These are phyloP conservation scores for Nicotiana otophora DNA, from an alignment of 257 asterid species.

Conservation along the genomic window DNA sequence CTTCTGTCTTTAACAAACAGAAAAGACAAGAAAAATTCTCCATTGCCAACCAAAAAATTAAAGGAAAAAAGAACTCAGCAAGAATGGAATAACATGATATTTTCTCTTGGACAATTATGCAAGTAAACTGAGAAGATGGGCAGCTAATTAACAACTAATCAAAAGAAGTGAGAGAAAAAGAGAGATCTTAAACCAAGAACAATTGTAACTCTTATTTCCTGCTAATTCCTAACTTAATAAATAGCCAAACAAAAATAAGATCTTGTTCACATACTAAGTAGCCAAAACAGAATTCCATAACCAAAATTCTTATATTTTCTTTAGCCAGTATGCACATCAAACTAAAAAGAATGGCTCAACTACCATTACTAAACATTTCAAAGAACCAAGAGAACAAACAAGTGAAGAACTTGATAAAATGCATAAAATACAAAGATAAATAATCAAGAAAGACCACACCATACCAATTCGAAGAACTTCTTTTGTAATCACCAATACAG, in stretches of 20 bases:
- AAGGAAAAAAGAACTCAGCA: neutral
- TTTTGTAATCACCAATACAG: neutral
- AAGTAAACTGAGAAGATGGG: neutral
- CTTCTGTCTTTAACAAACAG: neutral
- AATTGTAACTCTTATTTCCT: neutral
- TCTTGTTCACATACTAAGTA: neutral
- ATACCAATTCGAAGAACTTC: neutral
- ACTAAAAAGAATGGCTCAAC: neutral
- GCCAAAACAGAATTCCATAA: neutral
- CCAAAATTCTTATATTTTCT: neutral
- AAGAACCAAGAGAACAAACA: neutral
- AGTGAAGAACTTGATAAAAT: neutral
- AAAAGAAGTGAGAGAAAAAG: neutral
- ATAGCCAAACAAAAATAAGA: neutral
- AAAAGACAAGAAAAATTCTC: neutral
- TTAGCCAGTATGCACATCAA: neutral
- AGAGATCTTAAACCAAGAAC: neutral
- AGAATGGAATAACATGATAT: neutral
- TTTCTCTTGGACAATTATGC: neutral
- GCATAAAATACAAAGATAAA: neutral
- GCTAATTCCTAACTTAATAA: neutral
- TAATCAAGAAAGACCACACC: neutral
- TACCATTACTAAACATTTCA: neutral
- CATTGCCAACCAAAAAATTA: neutral
- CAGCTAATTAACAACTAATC: neutral